A percentile compares a stretch with the other conserved stretches of the same genome.
phyloP scores from a whole-genome alignment of 345 rosid genomes.

The Viola odorata region DNA sequence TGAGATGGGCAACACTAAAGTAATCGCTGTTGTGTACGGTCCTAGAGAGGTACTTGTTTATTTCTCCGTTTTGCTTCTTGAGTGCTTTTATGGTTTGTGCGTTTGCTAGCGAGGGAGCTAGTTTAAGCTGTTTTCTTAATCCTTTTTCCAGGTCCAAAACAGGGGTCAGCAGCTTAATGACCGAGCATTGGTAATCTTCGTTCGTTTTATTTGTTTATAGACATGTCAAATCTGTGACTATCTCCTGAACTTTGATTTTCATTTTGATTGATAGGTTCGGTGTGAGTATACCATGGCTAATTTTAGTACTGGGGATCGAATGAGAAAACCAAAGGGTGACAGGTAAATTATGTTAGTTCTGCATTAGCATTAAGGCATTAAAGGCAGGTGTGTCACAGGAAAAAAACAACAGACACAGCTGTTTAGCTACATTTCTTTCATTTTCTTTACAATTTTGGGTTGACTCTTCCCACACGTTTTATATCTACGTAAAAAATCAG shows the following conservation, averaged over 20 bases:
- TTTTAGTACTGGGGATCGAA: constrained; percentile 87
- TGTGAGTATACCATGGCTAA: constrained; percentile 97
- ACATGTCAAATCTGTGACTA: too few relatives aligned
- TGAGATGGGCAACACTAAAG: constrained; percentile 97
- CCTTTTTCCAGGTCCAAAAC: constrained; percentile 56
- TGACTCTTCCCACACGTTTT: too few relatives aligned
- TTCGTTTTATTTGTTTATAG: not conserved
- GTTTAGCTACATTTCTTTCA: too few relatives aligned
- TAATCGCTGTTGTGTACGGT: constrained; percentile 93
- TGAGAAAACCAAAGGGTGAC: constrained; percentile 82
- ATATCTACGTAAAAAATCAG: too few relatives aligned
- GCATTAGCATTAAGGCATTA: too few relatives aligned
- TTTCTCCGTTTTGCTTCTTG: not conserved
- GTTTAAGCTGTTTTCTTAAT: not conserved
- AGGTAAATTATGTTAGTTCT: constrained; percentile 33
- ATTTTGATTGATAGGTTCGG: constrained; percentile 42
- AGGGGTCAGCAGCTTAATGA: constrained; percentile 65
- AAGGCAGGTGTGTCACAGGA: too few relatives aligned
- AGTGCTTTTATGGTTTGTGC: not conserved
- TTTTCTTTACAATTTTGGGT: too few relatives aligned
- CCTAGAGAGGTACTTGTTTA: constrained; percentile 68
- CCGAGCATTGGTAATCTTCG: constrained; percentile 56
- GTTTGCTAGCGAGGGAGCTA: not conserved
- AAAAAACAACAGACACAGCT: too few relatives aligned
- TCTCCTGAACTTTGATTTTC: too few relatives aligned